phyloP scores from a whole-genome alignment of 768 basidiomycete genomes.

The Coprinopsis marcescibilis region DNA sequence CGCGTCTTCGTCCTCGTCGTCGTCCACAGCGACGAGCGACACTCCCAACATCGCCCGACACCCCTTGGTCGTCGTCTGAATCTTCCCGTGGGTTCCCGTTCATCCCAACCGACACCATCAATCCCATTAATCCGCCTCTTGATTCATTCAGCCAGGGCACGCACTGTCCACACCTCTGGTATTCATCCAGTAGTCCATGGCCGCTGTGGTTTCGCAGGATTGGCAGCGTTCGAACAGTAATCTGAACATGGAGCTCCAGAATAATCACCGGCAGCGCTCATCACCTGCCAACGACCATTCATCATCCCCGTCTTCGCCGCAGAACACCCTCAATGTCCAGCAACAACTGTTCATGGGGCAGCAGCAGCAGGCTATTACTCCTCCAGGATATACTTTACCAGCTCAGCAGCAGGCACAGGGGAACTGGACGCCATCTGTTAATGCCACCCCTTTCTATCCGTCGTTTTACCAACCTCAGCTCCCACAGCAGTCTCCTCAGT shows the following conservation, averaged over 20 bases:
- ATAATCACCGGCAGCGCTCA: constrained; percentile 49
- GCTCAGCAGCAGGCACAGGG: constrained; percentile 68
- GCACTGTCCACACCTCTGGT: constrained; percentile 9
- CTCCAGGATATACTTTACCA: constrained; percentile 57
- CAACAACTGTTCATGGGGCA: constrained; percentile 21
- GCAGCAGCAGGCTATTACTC: constrained; percentile 28
- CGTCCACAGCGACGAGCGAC: constrained; percentile 2
- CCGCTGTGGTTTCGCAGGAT: constrained; percentile 73
- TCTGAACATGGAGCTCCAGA: constrained; percentile 53
- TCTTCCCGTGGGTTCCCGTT: constrained; percentile 4
- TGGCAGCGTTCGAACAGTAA: constrained; percentile 65
- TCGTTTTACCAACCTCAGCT: constrained; percentile 71
- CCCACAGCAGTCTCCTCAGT: constrained; percentile 48
- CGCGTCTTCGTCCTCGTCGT: constrained; percentile 10
- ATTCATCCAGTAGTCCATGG: constrained; percentile 50
- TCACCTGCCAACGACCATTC: constrained; percentile 53
- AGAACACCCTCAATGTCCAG: constrained; percentile 14
- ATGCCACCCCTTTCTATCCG: constrained; percentile 71
- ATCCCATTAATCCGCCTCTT: constrained; percentile 7
- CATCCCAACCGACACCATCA: constrained; percentile 1
- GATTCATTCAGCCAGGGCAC: constrained; percentile 4
- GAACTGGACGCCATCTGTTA: constrained; percentile 62
- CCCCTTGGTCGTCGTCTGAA: background rate
- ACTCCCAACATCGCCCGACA: constrained; percentile 5
- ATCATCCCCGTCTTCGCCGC: constrained; percentile 16